phyloP scores from a whole-genome alignment of 2,329 filamentous ascomycete genomes.

The Aspergillus vadensis region DNA sequence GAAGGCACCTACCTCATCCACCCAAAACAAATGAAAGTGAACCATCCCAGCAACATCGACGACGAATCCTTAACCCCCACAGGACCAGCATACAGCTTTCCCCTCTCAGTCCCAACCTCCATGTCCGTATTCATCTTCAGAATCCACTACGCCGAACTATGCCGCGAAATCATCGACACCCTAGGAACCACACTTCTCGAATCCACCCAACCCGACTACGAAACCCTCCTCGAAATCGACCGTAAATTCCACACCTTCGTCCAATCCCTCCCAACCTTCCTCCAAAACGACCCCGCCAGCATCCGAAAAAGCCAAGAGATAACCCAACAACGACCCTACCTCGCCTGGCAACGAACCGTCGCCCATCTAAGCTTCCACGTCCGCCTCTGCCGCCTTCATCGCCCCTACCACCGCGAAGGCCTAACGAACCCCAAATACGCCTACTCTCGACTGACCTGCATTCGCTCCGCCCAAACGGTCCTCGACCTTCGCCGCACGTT shows the following conservation, averaged over 20 bases:
- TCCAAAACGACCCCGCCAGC: conserved; percentile 2
- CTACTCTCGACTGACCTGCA: conserved; percentile 1
- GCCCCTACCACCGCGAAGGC: conserved; percentile 23
- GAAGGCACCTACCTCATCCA: conserved; percentile 13
- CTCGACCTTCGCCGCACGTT: neutral
- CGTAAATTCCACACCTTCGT: conserved; percentile 3
- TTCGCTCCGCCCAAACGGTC: conserved; percentile 6
- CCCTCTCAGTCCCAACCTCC: neutral
- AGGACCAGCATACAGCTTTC: neutral
- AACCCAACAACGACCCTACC: neutral
- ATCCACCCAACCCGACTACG: neutral
- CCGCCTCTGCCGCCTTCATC: conserved; percentile 13
- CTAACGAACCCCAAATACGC: conserved; percentile 16
- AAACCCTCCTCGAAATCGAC: conserved; percentile 2
- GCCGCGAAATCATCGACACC: conserved; percentile 6
- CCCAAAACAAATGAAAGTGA: conserved; percentile 11
- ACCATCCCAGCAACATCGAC: conserved; percentile 10
- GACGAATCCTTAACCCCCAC: neutral
- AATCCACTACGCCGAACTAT: conserved; percentile 10
- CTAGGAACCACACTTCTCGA: neutral
- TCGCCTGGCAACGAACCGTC: conserved; percentile 4
- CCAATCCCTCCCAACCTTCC: neutral
- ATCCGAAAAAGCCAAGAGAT: neutral
- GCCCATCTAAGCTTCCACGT: conserved; percentile 26
- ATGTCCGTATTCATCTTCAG: conserved; percentile 9